These are phyloP conservation scores for Blastocystis sp. DNA, from an alignment of 352 stramenopile species.

Conservation along the genomic window DNA sequence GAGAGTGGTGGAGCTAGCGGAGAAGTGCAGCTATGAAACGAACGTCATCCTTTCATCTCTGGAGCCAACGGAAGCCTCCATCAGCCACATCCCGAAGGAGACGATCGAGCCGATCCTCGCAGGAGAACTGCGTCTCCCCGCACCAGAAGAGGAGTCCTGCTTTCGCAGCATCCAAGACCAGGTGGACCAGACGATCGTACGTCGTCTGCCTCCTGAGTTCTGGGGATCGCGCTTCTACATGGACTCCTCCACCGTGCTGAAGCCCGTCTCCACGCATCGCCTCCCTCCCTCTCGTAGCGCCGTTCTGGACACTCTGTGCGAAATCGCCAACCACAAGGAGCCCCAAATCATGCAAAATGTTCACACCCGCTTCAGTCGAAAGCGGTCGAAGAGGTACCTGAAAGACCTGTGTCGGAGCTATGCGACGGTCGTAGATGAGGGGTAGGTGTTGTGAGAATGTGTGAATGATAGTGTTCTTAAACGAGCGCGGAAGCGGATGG, in stretches of 20 bases:
- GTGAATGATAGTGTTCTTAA: not conserved
- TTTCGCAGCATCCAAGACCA: not conserved
- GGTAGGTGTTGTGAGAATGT: not conserved
- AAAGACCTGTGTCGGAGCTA: not conserved
- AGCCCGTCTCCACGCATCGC: not conserved
- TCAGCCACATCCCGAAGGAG: not conserved
- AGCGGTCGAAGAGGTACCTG: conserved; percentile 5
- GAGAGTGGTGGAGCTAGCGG: not conserved
- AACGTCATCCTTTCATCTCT: too few species aligned
- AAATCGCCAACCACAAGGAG: not conserved
- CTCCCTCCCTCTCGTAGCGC: not conserved
- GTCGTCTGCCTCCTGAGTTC: conserved; percentile 1
- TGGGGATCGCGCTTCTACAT: conserved; percentile 29
- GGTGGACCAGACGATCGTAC: not conserved
- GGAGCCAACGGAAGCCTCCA: not conserved
- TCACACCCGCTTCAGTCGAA: conserved; percentile 1
- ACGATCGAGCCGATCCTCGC: conserved; percentile 4
- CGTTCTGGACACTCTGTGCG: not conserved
- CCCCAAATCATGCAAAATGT: not conserved
- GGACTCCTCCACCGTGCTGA: not conserved
- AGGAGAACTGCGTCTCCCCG: not conserved
- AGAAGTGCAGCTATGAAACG: too few species aligned
- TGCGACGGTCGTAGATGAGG: not conserved
- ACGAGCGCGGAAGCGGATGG: not conserved
- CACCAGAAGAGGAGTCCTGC: not conserved